These are phyloP conservation scores for Rhynchosporium graminicola DNA, from an alignment of 2,329 filamentous ascomycete species.

Conservation along the genomic window DNA sequence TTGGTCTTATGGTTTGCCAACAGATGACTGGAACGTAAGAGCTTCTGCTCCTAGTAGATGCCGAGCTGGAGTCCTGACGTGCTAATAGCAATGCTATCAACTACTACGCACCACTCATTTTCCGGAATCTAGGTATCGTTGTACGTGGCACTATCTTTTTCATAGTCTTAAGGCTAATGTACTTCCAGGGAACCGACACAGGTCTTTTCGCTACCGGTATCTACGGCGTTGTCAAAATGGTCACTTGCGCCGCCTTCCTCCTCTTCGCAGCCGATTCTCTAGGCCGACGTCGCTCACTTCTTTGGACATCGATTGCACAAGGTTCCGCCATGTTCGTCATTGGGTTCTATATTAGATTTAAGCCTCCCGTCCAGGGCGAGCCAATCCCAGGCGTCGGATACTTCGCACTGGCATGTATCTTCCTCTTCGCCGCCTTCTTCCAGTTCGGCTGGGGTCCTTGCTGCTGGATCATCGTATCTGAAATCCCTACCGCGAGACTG, in stretches of 20 bases:
- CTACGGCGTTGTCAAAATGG: conserved; percentile 72
- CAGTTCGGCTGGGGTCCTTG: conserved; percentile 70
- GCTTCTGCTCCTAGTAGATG: not conserved
- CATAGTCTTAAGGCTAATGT: not conserved
- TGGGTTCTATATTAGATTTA: conserved; percentile 67
- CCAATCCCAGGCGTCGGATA: conserved; percentile 67
- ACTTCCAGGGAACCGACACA: conserved; percentile 48
- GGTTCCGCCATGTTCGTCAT: conserved; percentile 65
- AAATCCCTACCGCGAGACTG: conserved; percentile 68
- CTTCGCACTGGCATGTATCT: conserved; percentile 70
- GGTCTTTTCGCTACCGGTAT: conserved; percentile 73
- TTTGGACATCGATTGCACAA: conserved; percentile 58
- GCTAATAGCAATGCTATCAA: conserved; percentile 52
- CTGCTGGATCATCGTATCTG: conserved; percentile 70
- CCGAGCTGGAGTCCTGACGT: conserved; percentile 10
- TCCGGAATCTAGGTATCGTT: conserved; percentile 62
- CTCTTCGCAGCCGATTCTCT: conserved; percentile 69
- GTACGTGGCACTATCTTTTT: conserved; percentile 33
- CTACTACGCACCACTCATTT: conserved; percentile 64
- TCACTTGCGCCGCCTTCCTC: conserved; percentile 63
- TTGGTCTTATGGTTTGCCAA: conserved; percentile 67
- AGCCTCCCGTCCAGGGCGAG: conserved; percentile 55
- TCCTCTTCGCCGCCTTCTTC: conserved; percentile 70
- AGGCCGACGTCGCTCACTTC: conserved; percentile 52
- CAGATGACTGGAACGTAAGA: conserved; percentile 60